Evolutionary conservation across 2,329 filamentous ascomycete genomes (phyloP), one percentile per base, ranked within the genome.

Genomic region (Rhynchosporium secalis): DNA sequence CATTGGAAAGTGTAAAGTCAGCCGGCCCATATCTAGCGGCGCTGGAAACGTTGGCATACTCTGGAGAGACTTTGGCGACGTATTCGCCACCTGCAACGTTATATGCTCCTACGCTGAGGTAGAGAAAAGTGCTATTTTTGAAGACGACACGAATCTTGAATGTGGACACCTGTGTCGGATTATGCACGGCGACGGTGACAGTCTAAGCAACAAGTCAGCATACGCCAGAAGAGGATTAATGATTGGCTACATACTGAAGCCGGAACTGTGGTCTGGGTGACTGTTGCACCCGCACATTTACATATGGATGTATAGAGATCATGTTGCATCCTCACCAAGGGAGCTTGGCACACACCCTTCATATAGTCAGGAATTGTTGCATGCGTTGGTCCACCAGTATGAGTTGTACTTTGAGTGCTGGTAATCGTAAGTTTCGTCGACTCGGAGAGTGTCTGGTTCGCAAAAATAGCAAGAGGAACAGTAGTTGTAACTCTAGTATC

Each of bases 81-180:
- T 43, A 58, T 40, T 58, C 56, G 12, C 56, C 56, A 33, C 56
- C 56, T 4, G 20, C 56, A 3, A 48, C 43, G 12, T 58, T 58
- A 29, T 58, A 58, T 33, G 56, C 43, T 36, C 40, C 43, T 28
- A 43, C 43, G 7, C 36, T n/a, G 10, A 58, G 56, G 31, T 58
- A 58, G 31, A 48, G 47, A 45, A 36, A 40, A 4, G 56, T 58
- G 31, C 56, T 43, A 5, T 58, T 58, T n/a, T 58, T 45, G n/a
- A 38, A 58, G 10, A 46, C 56, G 10, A 58, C 41, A n/a, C 56
- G 43, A n/a, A 58, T 48, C 56, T 58, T 48, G 31, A 58, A 58
- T 2, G 29, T 38, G 3, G 29, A 26, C 10, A 40, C 45, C 29
- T 45, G 41, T 8, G 43, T 58, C 15, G 56, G 56, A 43, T 40